Evolutionary conservation across 2,329 filamentous ascomycete species (phyloP), one percentile per base, ranked within the genome.

Genomic region (Drechslerella coelobrocha): DNA sequence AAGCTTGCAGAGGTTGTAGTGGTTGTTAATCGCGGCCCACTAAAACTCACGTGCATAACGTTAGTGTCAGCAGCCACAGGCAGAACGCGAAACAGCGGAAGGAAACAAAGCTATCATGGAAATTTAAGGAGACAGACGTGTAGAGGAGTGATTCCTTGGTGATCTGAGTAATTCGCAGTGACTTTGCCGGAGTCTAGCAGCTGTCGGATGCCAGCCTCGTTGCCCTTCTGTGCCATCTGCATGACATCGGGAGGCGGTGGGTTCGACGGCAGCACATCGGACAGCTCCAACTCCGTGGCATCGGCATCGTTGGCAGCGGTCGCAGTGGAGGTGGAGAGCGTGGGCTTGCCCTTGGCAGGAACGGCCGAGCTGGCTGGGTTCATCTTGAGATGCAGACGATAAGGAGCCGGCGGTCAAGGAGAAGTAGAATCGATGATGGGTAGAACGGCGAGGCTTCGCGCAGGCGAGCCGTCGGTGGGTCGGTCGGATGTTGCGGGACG

Each of bases 21-120:
- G 94, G 78, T 97, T 97, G 82, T 99, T 99, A 79, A 99, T 97
- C 37, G 95, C 91, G 50, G 94, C 94, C 94, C 94, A 99, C 91
- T 99, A 78, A 57, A 75, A 65, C 52, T 50, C 34, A 61, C 29
- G 24, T 52, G 37, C 75, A 73, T 63, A 57, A 56, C 14, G 68
- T 73, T 52, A 74, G 65, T 29, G 47, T 50, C 14, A 37, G 50
- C 17, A 19, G n/a, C 17, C 9, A 6, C 34, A 39, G 55, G 47
- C 17, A 14, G 31, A 62, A 39, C 27, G 50, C 27, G 26, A 9
- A 31, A 45, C 24, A 34, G 21, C 24, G 27, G 34, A 17, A 8
- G 29, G 54, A 14, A 37, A 71, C 74, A 55, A 73, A 72, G 66
- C 26, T 39, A 54, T n/a, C 19, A 21, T 9, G 27, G 19, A 47